These are phyloP conservation scores for Nicotiana noctiflora DNA, from an alignment of 257 asterid genomes.

Conservation along the genomic window DNA sequence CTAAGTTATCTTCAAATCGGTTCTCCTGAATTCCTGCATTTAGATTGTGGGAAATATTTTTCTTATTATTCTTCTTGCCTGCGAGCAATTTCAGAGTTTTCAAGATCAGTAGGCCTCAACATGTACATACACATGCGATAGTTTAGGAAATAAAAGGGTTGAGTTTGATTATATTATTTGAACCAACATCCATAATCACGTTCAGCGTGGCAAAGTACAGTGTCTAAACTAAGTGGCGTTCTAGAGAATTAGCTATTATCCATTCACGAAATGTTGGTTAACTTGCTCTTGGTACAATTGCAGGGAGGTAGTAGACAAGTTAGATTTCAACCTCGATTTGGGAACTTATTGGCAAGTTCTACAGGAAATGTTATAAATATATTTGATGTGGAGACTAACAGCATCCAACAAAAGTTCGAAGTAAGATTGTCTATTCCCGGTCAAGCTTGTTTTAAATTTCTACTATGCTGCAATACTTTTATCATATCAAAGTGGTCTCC, in stretches of 20 bases:
- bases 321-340: constrained; percentile 39
- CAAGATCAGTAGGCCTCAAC: not conserved
- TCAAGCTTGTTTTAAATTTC: not conserved
- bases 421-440: constrained; percentile 14
- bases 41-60: not conserved
- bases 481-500: not conserved
- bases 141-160: not conserved
- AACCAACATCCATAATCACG: not conserved
- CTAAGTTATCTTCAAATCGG: not conserved
- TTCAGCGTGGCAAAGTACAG: not conserved
- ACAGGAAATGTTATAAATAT: constrained; percentile 33
- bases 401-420: constrained; percentile 18
- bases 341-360: constrained; percentile 35
- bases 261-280: constrained; percentile 1
- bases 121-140: not conserved
- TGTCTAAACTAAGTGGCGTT: not conserved
- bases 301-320: constrained; percentile 43
- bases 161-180: not conserved
- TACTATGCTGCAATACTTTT: not conserved
- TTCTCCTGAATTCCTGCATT: not conserved
- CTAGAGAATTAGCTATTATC: not conserved
- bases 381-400: constrained; percentile 34
- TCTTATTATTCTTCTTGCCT: not conserved
- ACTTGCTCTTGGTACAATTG: constrained; percentile 5
- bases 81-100: not conserved